A percentile compares a stretch with the other conserved stretches of the same genome.
Evolutionary conservation across 2,329 filamentous ascomycete species (phyloP).

Genomic region (Samsoniella hepiali): DNA sequence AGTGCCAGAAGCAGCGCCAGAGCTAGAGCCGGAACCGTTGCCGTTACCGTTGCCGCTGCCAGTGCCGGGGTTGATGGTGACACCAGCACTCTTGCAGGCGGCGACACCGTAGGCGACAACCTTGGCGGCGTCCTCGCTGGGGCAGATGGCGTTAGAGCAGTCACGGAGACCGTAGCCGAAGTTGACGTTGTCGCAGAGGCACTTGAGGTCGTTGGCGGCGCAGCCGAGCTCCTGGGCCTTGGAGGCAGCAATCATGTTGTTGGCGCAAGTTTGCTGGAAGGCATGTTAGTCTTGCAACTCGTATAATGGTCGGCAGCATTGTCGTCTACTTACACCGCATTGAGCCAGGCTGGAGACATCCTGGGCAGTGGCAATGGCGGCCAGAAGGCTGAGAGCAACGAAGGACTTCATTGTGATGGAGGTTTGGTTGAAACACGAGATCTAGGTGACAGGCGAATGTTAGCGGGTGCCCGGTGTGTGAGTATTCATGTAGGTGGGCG

Average conservation of each 20-base stretch:
- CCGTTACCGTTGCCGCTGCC: conserved; percentile 12
- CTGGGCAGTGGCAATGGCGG: conserved; percentile 41
- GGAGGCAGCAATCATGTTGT: conserved; percentile 46
- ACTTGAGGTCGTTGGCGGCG: conserved; percentile 37
- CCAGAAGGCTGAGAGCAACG: conserved; percentile 42
- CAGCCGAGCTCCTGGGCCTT: conserved; percentile 47
- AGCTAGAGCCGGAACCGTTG: conserved; percentile 22
- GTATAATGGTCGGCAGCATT: background rate
- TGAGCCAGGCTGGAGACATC: conserved; percentile 40
- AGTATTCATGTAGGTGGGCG: background rate
- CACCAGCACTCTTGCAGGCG: conserved; percentile 37
- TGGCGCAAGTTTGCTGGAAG: conserved; percentile 45
- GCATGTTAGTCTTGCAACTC: conserved; percentile 16
- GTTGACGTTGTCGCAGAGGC: conserved; percentile 46
- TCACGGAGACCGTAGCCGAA: conserved; percentile 51
- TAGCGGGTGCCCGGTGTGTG: conserved; percentile 20
- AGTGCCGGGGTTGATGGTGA: conserved; percentile 7
- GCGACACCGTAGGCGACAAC: conserved; percentile 39
- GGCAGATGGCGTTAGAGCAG: conserved; percentile 46
- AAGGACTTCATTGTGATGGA: conserved; percentile 50
- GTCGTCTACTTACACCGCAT: conserved; percentile 50
- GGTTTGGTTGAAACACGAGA: conserved; percentile 19
- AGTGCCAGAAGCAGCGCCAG: conserved; percentile 10
- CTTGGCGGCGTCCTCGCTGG: conserved; percentile 32
- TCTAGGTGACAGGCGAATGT: conserved; percentile 21